Evolutionary conservation across 2,329 filamentous ascomycete genomes (phyloP).

Genomic region (Fusarium longipes): DNA sequence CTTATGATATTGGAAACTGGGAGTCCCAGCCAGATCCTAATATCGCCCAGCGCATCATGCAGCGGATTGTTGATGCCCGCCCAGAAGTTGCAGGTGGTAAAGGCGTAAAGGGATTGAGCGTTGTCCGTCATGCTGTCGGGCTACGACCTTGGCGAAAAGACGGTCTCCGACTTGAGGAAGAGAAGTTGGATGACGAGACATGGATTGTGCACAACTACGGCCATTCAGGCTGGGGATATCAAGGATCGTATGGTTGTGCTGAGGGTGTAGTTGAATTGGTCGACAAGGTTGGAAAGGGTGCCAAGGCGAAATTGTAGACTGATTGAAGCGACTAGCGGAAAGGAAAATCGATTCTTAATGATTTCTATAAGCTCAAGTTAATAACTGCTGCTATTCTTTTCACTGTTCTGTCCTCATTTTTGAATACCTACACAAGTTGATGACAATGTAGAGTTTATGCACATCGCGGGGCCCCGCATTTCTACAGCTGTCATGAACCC

Average conservation of each 20-base stretch:
- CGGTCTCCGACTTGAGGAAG: slow-evolving; percentile 78
- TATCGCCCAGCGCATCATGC: slow-evolving; percentile 86
- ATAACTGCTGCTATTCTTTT: not conserved
- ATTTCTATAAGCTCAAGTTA: not conserved
- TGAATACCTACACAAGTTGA: not conserved
- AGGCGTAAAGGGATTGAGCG: slow-evolving; percentile 77
- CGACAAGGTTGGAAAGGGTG: slow-evolving; percentile 62
- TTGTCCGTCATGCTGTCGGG: slow-evolving; percentile 86
- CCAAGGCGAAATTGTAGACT: slow-evolving; percentile 48
- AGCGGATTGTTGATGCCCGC: slow-evolving; percentile 72
- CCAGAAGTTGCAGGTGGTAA: slow-evolving; percentile 73
- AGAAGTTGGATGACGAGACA: slow-evolving; percentile 61
- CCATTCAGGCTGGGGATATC: slow-evolving; percentile 82
- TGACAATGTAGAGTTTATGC: slow-evolving; percentile 39
- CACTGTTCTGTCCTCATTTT: not conserved
- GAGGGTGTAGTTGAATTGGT: slow-evolving; percentile 74
- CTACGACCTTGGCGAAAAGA: slow-evolving; percentile 78
- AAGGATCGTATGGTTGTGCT: slow-evolving; percentile 76
- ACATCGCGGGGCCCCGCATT: slow-evolving; percentile 40
- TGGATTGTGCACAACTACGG: slow-evolving; percentile 86
- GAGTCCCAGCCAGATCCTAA: slow-evolving; percentile 82
- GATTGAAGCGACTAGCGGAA: not conserved
- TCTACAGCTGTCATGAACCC: slow-evolving; percentile 26
- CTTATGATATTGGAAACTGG: slow-evolving; percentile 83
- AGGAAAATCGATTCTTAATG: not conserved